phyloP scores from a whole-genome alignment of 78 protist species.

The Acrasis kona region DNA sequence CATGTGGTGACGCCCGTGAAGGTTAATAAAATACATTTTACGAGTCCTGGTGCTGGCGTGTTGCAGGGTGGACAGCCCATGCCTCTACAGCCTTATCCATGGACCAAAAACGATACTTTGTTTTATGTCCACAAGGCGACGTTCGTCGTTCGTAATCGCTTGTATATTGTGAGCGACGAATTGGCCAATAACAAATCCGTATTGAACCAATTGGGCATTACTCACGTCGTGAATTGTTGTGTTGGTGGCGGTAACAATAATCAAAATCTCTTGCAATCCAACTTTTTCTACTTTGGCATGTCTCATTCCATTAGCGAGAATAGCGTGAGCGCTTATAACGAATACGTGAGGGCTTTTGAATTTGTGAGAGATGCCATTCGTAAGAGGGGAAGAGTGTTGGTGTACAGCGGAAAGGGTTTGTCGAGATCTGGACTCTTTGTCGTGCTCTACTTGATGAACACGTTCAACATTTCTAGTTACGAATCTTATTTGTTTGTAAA shows the following conservation, averaged over 20 bases:
- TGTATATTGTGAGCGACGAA: neutral
- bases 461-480: neutral
- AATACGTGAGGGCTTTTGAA: neutral
- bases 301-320: neutral
- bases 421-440: neutral
- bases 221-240: neutral
- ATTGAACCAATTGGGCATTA: neutral
- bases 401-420: neutral
- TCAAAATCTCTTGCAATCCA: neutral
- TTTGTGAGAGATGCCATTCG: neutral
- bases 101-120: neutral
- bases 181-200: neutral
- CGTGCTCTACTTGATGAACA: neutral
- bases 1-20: neutral
- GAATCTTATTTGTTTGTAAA: neutral
- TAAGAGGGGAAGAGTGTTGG: neutral
- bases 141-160: neutral
- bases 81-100: neutral
- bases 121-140: neutral
- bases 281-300: neutral
- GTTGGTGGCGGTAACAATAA: no score
- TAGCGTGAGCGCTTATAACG: neutral
- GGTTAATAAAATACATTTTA: neutral
- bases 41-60: neutral
- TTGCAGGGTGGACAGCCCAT: neutral